These are phyloP conservation scores for Puccinia polysora DNA, from an alignment of 1,284 basidiomycete genomes.

Conservation along the genomic window DNA sequence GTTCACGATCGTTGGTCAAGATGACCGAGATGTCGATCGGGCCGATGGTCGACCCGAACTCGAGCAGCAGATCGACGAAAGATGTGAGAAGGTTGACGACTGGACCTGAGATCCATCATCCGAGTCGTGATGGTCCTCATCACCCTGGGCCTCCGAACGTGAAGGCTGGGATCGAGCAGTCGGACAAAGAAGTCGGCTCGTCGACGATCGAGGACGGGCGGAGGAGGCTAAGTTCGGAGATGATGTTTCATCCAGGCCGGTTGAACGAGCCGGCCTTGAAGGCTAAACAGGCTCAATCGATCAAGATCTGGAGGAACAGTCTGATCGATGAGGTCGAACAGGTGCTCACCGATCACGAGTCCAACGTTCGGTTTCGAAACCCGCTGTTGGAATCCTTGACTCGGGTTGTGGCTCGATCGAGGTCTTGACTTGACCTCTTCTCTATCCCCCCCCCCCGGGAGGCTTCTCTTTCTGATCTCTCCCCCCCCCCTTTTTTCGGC, in stretches of 20 bases:
- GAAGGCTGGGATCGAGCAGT: background rate
- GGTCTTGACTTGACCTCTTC: too few species aligned
- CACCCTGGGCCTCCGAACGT: background rate
- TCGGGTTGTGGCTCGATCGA: too few species aligned
- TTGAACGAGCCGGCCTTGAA: constrained; percentile 36
- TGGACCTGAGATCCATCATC: background rate
- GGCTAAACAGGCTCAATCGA: constrained; percentile 28
- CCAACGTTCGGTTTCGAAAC: constrained; percentile 22
- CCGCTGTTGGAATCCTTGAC: constrained; percentile 28
- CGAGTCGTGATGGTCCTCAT: background rate
- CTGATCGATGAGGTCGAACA: constrained; percentile 42
- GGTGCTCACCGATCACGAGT: constrained; percentile 35
- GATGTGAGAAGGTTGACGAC: background rate
- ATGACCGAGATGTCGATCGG: too few species aligned
- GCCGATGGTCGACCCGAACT: background rate
- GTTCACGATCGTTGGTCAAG: background rate
- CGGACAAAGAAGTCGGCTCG: too few species aligned
- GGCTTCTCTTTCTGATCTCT: too few species aligned
- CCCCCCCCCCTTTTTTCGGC: too few species aligned
- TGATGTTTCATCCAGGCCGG: background rate
- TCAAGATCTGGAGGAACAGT: constrained; percentile 32
- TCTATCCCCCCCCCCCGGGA: too few species aligned
- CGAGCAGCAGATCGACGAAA: background rate
- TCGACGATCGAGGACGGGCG: too few species aligned
- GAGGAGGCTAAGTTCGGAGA: background rate